Evolutionary conservation across 208 protist genomes (phyloP).

Genomic region (Wallacemonas sp.): DNA sequence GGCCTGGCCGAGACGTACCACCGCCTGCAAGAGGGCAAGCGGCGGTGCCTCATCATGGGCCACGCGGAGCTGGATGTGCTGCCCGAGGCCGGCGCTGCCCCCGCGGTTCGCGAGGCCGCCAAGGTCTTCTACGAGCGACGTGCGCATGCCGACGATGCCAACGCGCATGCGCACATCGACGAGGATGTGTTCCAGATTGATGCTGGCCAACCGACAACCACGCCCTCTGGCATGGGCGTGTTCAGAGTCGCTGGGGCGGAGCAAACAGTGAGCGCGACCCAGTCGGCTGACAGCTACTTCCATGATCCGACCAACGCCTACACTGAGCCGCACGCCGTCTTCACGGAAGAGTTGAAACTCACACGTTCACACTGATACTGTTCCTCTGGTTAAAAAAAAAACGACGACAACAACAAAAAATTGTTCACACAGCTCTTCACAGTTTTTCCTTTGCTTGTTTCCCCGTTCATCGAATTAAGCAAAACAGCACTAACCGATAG

Average conservation of each 20-base stretch:
- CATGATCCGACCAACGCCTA: slow-evolving; percentile 78
- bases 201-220: background rate
- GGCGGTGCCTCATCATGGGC: slow-evolving; percentile 62
- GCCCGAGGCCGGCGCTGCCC: slow-evolving; percentile 55
- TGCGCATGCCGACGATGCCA: slow-evolving; percentile 2
- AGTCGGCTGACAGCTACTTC: slow-evolving; percentile 76
- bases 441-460: background rate
- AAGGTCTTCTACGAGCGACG: slow-evolving; percentile 60
- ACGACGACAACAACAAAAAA: no score
- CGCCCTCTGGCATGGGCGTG: slow-evolving; percentile 29
- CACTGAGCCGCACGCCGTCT: slow-evolving; percentile 83
- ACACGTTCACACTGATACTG: slow-evolving; percentile 21
- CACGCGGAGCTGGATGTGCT: slow-evolving; percentile 81
- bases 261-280: slow-evolving; percentile 53
- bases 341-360: slow-evolving; percentile 81
- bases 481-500: no score
- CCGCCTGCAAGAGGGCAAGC: slow-evolving; percentile 62
- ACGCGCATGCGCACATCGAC: background rate
- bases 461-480: no score
- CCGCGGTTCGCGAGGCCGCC: slow-evolving; percentile 64
- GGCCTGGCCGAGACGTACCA: slow-evolving; percentile 51
- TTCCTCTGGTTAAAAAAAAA: no score
- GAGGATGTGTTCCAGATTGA: background rate
- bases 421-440: slow-evolving; percentile 6
- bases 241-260: slow-evolving; percentile 43